These are phyloP conservation scores for Arthrinium phaeospermum DNA, from an alignment of 2,329 filamentous ascomycete species.

Conservation along the genomic window DNA sequence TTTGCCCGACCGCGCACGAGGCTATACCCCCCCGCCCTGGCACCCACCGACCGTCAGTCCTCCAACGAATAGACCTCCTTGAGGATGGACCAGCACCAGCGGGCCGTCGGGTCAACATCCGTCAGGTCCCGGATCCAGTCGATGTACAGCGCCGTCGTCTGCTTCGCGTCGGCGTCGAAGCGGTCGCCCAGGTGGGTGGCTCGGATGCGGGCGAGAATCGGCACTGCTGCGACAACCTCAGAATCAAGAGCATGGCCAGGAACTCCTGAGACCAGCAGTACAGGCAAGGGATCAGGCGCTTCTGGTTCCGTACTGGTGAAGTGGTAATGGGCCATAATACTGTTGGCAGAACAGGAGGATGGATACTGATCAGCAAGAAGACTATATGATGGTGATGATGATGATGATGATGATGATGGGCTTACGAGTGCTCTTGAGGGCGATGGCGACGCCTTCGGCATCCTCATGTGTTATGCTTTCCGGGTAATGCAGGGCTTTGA, in stretches of 20 bases:
- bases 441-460: slow-evolving; percentile 58
- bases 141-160: slow-evolving; percentile 58
- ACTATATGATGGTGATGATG: background rate
- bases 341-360: background rate
- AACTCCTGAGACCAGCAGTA: slow-evolving; percentile 70
- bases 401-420: background rate
- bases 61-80: slow-evolving; percentile 52
- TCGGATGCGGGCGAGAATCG: slow-evolving; percentile 55
- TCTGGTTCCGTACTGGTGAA: slow-evolving; percentile 61
- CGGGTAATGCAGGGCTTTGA: slow-evolving; percentile 64
- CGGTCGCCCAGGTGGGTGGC: slow-evolving; percentile 51
- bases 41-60: slow-evolving; percentile 24
- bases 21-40: background rate
- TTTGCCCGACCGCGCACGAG: background rate
- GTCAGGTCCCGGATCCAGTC: slow-evolving; percentile 66
- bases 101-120: slow-evolving; percentile 57
- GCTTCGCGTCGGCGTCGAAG: slow-evolving; percentile 57
- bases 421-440: slow-evolving; percentile 55
- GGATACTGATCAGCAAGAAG: background rate
- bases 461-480: slow-evolving; percentile 60
- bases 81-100: slow-evolving; percentile 61
- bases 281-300: slow-evolving; percentile 62
- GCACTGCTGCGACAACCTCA: slow-evolving; percentile 60
- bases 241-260: slow-evolving; percentile 61
- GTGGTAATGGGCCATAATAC: slow-evolving; percentile 65